Percentiles rank a stretch among this genome's conserved stretches.
These are phyloP conservation scores for Lepiota brunneoincarnata DNA, from an alignment of 768 basidiomycete species.

Conservation along the genomic window DNA sequence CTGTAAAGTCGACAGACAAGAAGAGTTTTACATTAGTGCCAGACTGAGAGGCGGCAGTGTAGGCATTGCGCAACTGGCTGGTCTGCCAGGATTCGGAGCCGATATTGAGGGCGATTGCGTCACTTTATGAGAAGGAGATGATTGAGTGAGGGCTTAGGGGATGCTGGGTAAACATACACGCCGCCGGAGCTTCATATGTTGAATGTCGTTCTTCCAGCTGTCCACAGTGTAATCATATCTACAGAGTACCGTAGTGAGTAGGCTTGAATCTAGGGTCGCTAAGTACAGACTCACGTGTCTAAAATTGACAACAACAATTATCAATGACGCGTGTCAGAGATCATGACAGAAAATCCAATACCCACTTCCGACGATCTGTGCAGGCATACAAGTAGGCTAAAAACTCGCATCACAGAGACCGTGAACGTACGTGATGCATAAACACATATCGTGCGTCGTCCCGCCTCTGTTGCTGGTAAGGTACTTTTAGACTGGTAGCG, in stretches of 20 bases:
- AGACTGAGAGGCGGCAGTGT: slow-evolving; percentile 43
- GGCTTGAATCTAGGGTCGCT: not conserved
- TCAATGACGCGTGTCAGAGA: slow-evolving; percentile 5
- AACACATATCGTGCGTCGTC: slow-evolving; percentile 48
- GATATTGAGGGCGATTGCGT: slow-evolving; percentile 64
- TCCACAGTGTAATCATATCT: slow-evolving; percentile 38
- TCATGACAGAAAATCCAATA: slow-evolving; percentile 2
- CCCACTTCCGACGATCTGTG: slow-evolving; percentile 47
- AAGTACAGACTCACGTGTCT: slow-evolving; percentile 39
- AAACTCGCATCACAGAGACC: not conserved
- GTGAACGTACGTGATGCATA: slow-evolving; percentile 44
- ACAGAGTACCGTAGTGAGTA: not conserved
- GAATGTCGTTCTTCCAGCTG: slow-evolving; percentile 42
- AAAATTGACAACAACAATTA: slow-evolving; percentile 1
- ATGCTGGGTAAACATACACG: slow-evolving; percentile 29
- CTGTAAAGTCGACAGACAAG: slow-evolving; percentile 55
- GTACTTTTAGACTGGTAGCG: slow-evolving; percentile 16
- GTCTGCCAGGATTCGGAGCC: slow-evolving; percentile 54
- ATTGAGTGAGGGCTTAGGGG: slow-evolving; percentile 15
- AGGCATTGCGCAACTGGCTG: slow-evolving; percentile 45
- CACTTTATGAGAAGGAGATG: slow-evolving; percentile 25
- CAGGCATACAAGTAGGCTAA: not conserved
- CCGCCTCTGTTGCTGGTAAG: slow-evolving; percentile 31
- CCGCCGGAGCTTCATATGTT: slow-evolving; percentile 37
- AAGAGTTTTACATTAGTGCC: slow-evolving; percentile 49